Base-by-base conservation (phyloP, 352 stramenopile genomes). In the Globisporangium iwayamae region DNA sequence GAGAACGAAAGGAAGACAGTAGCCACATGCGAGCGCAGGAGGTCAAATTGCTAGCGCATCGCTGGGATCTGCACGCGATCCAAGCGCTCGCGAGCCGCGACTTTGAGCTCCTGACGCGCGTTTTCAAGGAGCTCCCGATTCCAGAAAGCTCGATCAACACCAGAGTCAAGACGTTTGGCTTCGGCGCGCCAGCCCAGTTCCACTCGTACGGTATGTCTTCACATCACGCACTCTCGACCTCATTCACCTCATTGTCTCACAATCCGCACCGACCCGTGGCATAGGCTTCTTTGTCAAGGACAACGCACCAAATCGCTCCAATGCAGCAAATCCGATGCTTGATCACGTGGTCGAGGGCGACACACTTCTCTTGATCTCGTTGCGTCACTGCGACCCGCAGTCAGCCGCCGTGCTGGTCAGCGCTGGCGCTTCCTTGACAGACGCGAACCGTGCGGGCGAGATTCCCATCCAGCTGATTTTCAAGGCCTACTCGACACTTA, bases 1-100 rank as follows among this genome's bases (percentile, higher is more conserved):
- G 6, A 7, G 39, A 13, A 10, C 25, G 25, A 28, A 2, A 38
- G 14, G 14, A 20, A 47, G 34, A 32, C 52, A 43, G 25, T 1
- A 18, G 32, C 4, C 20, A 41, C 39, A 46, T 61, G 18, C 43
- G n/a, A 51, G 20, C 36, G 9, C 54, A 41, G n/a, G 56, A 68
- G 0, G 52, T 63, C 4, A 78, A 72, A 62, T 43, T 90, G 11
- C 69, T 85, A 16, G 45, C 39, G 2, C 74, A 84, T 43, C 78
- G 81, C 41, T 89, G 79, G 79, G 72, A 76, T 60, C 82, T 90
- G 76, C 81, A 90, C 36, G 72, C 67, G 0, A 63, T 89, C 16
- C 74, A 87, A 25, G 79, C 81, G 0, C 57, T 89, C 4, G 46
- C 65, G 0, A 73, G 63, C 13, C 59, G 67, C 20, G 71, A 87